Evolutionary conservation across 1,284 basidiomycete species (phyloP).

Genomic region (Moesziomyces sp.): DNA sequence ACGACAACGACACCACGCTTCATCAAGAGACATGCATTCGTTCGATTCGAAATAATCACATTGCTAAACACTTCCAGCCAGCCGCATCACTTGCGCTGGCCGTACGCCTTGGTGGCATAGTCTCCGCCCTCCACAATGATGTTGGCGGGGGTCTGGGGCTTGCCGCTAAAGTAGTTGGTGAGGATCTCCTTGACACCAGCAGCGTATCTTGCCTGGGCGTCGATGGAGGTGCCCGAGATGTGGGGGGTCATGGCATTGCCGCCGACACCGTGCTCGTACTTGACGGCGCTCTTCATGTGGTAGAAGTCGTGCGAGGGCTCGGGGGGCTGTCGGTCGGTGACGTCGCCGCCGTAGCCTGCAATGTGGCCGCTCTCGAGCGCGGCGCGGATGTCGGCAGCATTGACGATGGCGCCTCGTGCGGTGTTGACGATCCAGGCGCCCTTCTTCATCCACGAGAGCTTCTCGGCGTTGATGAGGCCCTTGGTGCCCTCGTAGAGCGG

Average conservation of each 20-base stretch:
- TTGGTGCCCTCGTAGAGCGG: slow-evolving; percentile 88
- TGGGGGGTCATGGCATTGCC: slow-evolving; percentile 71
- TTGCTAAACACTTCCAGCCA: no score
- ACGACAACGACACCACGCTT: no score
- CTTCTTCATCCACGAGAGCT: slow-evolving; percentile 89
- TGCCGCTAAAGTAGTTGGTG: slow-evolving; percentile 77
- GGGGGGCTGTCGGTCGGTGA: slow-evolving; percentile 64
- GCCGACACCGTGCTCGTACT: slow-evolving; percentile 76
- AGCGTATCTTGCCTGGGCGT: slow-evolving; percentile 90
- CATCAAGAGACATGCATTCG: no score
- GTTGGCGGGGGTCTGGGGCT: slow-evolving; percentile 78
- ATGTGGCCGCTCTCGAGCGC: slow-evolving; percentile 84
- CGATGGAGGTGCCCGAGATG: slow-evolving; percentile 77
- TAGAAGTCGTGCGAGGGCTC: slow-evolving; percentile 78
- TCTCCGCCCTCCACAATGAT: slow-evolving; percentile 73
- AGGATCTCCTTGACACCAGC: slow-evolving; percentile 82
- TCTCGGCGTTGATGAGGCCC: slow-evolving; percentile 76
- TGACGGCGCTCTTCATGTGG: slow-evolving; percentile 70
- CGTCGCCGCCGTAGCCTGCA: slow-evolving; percentile 72
- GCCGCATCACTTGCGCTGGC: slow-evolving; percentile 46
- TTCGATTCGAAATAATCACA: no score
- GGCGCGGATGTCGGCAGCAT: slow-evolving; percentile 80
- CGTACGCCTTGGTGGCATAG: slow-evolving; percentile 67
- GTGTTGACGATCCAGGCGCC: slow-evolving; percentile 89
- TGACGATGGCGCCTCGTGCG: slow-evolving; percentile 90